Base-by-base conservation (phyloP, 306 rosid genomes). In the Dalbergia cochinchinensis region DNA sequence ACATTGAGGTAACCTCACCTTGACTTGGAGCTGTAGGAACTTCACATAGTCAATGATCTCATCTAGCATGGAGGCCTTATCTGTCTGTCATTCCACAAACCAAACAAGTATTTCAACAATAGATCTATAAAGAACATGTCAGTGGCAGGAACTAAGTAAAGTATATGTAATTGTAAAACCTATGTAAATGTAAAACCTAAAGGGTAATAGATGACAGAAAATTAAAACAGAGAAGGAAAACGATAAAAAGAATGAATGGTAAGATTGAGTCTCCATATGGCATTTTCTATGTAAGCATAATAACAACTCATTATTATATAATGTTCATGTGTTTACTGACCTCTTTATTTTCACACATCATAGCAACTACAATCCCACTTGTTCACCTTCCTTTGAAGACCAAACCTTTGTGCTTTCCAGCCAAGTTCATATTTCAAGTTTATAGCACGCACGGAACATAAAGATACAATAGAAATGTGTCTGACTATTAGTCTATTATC, bases 21-120 rank as follows among this genome's bases (percentile, higher is more conserved):
- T 93, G 85, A 96, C 98, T 90, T 96, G 99, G 73, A 96, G 94
- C 85, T 96, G 99, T 18, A 96, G 91, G 83, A 96, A 96, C 82
- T 91, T 96, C 8, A 96, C 99, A 85, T 96, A 96, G 69, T 93
- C 99, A 51, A 96, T 96, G 80, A 96, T 96, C 96, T 96, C 99
- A 83, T 96, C 99, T 69, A 96, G 90, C 99, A 96, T 96, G 70
- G 99, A 96, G 76, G 99, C 97, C 80, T 96, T 96, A 68, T 96
- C 99, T 75, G 99, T 90, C 99, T 96, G 97, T 80, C 88, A 88
- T 82, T 83, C 86, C 90, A 83, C 58, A 76, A 76, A 69, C 58
- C 53, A 67, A 50, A 41, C 70, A 77, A 63, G 45, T 4, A 45
- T 34, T 77, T 62, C 34, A 50, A 69, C 50, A 67, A 69, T 35